Evolutionary conservation across 805 yeast species (phyloP).

Genomic region (Kodamaea laetipori): DNA sequence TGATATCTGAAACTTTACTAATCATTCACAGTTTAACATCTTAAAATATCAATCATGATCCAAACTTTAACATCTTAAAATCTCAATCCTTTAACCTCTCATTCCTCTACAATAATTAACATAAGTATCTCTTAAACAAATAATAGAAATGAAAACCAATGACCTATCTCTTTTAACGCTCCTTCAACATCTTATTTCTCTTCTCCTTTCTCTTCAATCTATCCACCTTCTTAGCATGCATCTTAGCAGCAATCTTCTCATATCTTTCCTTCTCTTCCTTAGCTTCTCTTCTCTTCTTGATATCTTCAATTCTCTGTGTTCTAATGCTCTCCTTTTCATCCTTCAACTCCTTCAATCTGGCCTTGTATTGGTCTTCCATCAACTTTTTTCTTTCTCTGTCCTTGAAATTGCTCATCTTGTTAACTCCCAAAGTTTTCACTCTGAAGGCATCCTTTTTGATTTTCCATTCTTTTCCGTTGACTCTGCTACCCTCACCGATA

Average conservation of each 20-base stretch:
- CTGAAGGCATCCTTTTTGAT: slow-evolving; percentile 67
- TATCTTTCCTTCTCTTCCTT: slow-evolving; percentile 89
- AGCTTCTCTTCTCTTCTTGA: slow-evolving; percentile 74
- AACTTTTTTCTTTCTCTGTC: slow-evolving; percentile 65
- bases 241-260: slow-evolving; percentile 76
- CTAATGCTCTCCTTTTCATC: slow-evolving; percentile 72
- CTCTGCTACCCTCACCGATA: slow-evolving; percentile 49
- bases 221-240: slow-evolving; percentile 91
- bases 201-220: slow-evolving; percentile 88
- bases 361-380: slow-evolving; percentile 67
- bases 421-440: slow-evolving; percentile 60
- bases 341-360: slow-evolving; percentile 69
- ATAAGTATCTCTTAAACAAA: too few relatives aligned
- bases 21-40: too few relatives aligned
- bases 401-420: slow-evolving; percentile 55
- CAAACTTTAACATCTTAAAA: too few relatives aligned
- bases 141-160: too few relatives aligned
- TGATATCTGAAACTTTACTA: too few relatives aligned
- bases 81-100: too few relatives aligned
- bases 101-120: too few relatives aligned
- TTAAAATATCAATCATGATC: too few relatives aligned
- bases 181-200: slow-evolving; percentile 90
- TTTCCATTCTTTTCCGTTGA: slow-evolving; percentile 77
- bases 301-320: slow-evolving; percentile 52
- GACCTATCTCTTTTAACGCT: slow-evolving; percentile 52